Percentiles rank a stretch among this genome's conserved stretches.
Evolutionary conservation across 192 early-diverging fungal species (phyloP).

Genomic region (Backusella psychrophila): DNA sequence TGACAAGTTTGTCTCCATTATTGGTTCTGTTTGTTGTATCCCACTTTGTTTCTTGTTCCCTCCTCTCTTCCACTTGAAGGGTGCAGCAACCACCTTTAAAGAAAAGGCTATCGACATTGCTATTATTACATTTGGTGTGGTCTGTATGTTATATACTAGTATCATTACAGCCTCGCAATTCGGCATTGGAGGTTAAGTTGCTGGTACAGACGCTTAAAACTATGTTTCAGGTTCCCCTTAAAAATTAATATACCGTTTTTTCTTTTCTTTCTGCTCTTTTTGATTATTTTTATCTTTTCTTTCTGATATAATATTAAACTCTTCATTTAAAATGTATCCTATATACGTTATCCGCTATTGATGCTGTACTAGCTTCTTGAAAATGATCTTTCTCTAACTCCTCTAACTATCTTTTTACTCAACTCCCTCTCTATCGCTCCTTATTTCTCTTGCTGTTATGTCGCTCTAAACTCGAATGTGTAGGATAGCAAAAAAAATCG

Average conservation of each 20-base stretch:
- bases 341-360: too few species aligned
- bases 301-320: neutral
- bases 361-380: too few species aligned
- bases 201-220: neutral
- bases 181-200: slow-evolving; percentile 24
- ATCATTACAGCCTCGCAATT: slow-evolving; percentile 67
- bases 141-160: slow-evolving; percentile 81
- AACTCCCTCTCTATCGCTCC: too few species aligned
- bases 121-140: slow-evolving; percentile 63
- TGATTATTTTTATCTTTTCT: neutral
- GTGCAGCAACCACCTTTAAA: slow-evolving; percentile 49
- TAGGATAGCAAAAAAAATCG: neutral
- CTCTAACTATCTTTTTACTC: too few species aligned
- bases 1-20: slow-evolving; percentile 70
- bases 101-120: slow-evolving; percentile 55
- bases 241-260: neutral
- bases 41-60: slow-evolving; percentile 77
- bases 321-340: too few species aligned
- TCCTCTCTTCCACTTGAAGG: slow-evolving; percentile 68
- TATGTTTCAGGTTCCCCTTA: neutral
- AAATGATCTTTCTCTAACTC: too few species aligned
- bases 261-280: neutral
- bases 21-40: slow-evolving; percentile 63
- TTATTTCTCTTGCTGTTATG: too few species aligned
- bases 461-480: neutral